A percentile compares a stretch with the other conserved stretches of the same genome.
phyloP scores from a whole-genome alignment of 1,284 basidiomycete genomes.

The Neonothopanus nambi region DNA sequence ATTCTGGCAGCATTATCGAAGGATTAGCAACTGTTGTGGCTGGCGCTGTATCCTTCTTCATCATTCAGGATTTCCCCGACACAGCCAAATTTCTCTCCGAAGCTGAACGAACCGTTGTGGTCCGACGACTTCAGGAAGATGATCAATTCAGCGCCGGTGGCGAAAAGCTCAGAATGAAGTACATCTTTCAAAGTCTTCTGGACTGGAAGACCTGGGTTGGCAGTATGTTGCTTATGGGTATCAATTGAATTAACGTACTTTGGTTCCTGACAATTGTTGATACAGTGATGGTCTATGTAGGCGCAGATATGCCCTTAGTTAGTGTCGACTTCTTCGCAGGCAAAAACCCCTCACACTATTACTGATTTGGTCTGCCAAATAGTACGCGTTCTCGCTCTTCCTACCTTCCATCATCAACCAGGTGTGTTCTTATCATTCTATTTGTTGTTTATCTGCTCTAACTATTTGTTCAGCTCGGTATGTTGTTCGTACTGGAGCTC shows the following conservation, averaged over 20 bases:
- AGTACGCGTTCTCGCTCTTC: conserved; percentile 72
- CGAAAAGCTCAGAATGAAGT: conserved; percentile 60
- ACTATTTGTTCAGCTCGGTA: conserved; percentile 43
- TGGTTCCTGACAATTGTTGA: conserved; percentile 8
- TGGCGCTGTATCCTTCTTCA: conserved; percentile 68
- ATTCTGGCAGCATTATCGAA: conserved; percentile 45
- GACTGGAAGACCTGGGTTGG: conserved; percentile 79
- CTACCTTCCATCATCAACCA: conserved; percentile 71
- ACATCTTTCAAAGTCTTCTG: conserved; percentile 57
- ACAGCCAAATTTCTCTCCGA: conserved; percentile 75
- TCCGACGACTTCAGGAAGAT: conserved; percentile 68
- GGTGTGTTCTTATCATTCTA: conserved; percentile 32
- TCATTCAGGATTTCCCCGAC: conserved; percentile 82
- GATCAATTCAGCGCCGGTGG: conserved; percentile 74
- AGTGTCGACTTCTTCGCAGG: background rate
- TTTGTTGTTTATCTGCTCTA: background rate
- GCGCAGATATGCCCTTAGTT: conserved; percentile 56
- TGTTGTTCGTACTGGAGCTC: conserved; percentile 25
- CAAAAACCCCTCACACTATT: background rate
- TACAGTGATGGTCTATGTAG: conserved; percentile 60
- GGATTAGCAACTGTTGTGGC: conserved; percentile 68
- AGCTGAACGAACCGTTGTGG: conserved; percentile 65
- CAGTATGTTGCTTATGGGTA: conserved; percentile 39
- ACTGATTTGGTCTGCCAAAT: background rate
- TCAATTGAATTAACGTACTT: background rate